Base-by-base conservation (phyloP, 1,284 basidiomycete species). In the Fomitopsis schrenkii region DNA sequence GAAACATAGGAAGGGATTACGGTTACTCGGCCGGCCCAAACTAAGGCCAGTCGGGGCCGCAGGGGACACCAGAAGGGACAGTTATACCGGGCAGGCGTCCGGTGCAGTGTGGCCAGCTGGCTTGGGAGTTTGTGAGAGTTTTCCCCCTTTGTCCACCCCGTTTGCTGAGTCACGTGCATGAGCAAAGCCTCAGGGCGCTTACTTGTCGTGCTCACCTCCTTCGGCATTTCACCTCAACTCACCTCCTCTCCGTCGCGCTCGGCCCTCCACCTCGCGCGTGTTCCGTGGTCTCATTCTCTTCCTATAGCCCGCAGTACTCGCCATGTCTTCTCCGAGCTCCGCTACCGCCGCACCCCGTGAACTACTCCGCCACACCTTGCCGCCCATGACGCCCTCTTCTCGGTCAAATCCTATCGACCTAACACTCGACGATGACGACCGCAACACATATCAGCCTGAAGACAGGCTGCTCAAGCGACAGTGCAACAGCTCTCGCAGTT, bases 331-430 rank as follows among this genome's bases (percentile, higher is more conserved):
- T 19, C 62, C 66, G 41, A 58, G 62, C 30, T 38, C 40, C 19
- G 30, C 62, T n/a, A 64, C 59, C 55, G 58, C 65, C 12, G 62
- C 67, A 30, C n/a, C 54, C 2, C 44, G 48, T 14, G 36, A 17
- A 6, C 6, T 33, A 15, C 42, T 40, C 17, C 40, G 19, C 15
- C 41, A 19, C n/a, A 45, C 64, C 40, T 58, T 59, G n/a, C 62
- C 59, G 56, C 58, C 66, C 3, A 59, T 66, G 42, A 64, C 58
- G 28, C 58, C 63, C 15, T 68, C 66, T 62, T 59, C 67, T 42
- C 68, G 67, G 64, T 65, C 68, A 4, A 69, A 74, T 62, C 70
- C 71, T 55, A 74, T 74, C 68, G 73, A 74, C 68, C 71, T 74
- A 56, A 74, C 73, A 41, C 65, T 68, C 53, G 70, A 71, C 64